These are phyloP conservation scores for Salix viminalis DNA, from an alignment of 345 rosid genomes.

Conservation along the genomic window DNA sequence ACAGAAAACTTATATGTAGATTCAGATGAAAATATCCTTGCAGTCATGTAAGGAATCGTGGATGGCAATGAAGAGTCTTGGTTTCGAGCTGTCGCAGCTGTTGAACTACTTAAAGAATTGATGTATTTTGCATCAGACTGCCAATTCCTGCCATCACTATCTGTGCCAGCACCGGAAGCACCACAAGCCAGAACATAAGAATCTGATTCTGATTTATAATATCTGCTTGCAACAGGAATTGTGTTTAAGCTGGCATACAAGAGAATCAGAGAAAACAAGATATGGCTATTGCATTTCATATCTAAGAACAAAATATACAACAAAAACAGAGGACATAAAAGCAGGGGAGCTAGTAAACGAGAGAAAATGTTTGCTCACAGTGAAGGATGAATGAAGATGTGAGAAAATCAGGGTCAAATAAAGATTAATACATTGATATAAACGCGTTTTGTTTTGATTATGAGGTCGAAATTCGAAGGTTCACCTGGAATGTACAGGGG, in stretches of 20 bases:
- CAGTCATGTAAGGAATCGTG: conserved; percentile 26
- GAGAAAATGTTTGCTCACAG: not conserved
- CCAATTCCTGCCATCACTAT: conserved; percentile 26
- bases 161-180: conserved; percentile 8
- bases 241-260: not conserved
- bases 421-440: not conserved
- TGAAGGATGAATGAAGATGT: not conserved
- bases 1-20: conserved; percentile 18
- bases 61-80: conserved; percentile 29
- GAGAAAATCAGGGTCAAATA: not conserved
- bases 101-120: conserved; percentile 4
- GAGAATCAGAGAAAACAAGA: not conserved
- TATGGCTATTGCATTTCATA: conserved; percentile 6
- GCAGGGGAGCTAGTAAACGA: conserved; percentile 1
- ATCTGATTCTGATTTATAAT: conserved; percentile 4
- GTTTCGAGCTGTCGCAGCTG: conserved; percentile 6
- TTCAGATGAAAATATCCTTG: conserved; percentile 17
- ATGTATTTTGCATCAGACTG: conserved; percentile 15
- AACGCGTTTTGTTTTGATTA: not conserved
- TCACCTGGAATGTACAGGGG: not conserved
- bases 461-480: not conserved
- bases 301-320: not conserved
- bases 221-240: not conserved
- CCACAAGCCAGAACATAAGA: conserved; percentile 24
- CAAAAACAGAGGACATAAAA: not conserved